phyloP scores from a whole-genome alignment of 257 asterid species.

The Catharanthus roseus region DNA sequence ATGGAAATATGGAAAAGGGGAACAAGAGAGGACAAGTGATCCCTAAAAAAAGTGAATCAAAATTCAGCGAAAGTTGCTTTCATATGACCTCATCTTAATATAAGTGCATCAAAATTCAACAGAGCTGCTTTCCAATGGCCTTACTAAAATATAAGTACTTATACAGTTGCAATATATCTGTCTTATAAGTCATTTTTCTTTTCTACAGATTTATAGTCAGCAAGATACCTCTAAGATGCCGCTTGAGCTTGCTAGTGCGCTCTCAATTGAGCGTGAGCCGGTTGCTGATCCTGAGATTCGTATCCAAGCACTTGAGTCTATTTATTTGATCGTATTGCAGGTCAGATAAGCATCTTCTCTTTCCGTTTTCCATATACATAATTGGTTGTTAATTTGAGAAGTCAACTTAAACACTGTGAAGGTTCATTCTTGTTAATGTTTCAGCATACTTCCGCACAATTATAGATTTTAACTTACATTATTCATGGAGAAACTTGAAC shows the following conservation, averaged over 20 bases:
- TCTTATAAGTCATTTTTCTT: constrained; percentile 2
- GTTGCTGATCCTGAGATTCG: constrained; percentile 72
- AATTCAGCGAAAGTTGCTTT: not conserved
- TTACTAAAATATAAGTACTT: too few relatives aligned
- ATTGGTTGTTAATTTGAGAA: not conserved
- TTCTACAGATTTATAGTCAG: constrained; percentile 58
- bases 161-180: not conserved
- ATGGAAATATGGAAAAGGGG: not conserved
- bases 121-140: not conserved
- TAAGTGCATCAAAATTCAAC: not conserved
- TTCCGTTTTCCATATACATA: not conserved
- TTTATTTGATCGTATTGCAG: constrained; percentile 75
- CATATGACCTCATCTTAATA: not conserved
- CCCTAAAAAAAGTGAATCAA: not conserved
- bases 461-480: not conserved
- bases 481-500: not conserved
- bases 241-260: constrained; percentile 83
- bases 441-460: not conserved
- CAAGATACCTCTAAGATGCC: constrained; percentile 91
- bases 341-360: constrained; percentile 28
- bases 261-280: constrained; percentile 87
- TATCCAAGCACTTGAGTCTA: constrained; percentile 71
- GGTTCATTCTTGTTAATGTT: not conserved
- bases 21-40: not conserved
- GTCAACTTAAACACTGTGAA: not conserved